Evolutionary conservation across 768 basidiomycete species (phyloP), one percentile per base, ranked within the genome.

Genomic region (Collybia sp.): DNA sequence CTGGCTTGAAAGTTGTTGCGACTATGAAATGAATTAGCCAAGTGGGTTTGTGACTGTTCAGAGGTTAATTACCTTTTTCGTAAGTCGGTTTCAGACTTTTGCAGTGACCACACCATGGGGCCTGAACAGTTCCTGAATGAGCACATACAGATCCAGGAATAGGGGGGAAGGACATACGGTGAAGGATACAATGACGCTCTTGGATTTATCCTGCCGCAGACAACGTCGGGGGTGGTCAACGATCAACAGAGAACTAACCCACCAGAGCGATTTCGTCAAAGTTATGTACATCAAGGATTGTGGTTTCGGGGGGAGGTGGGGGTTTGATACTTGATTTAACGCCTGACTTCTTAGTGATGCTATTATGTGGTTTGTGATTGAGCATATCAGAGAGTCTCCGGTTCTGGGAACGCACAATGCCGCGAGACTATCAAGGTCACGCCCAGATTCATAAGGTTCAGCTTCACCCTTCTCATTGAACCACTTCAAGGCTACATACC

Each of bases 71-170:
- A 85, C 84, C 83, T 62, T 88, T 76, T 62, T 94, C 93, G 58
- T 88, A 93, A 30, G 75, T 73, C 15, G 93, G 93, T 65, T 94
- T 94, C 64, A 96, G 63, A 53, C 50, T 76, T 72, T 97, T 97
- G 79, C 95, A 97, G 73, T 98, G 93, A 25, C 93, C 92, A 54
- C 94, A 94, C 91, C 89, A 86, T 33, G 82, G 80, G 18, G 87
- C 77, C 77, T 79, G 52, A 40, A 39, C 18, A 44, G 40, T 53
- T 45, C 30, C 43, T 31, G 40, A 40, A 41, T 25, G 43, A 47
- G 39, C 49, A 36, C n/a, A 30, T 15, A 42, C 30, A 12, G 20
- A 30, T 9, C 42, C 36, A 33, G 42, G 13, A 34, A 54, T 18
- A 46, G 46, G 43, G 32, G n/a, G 47, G 20, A 19, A 13, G 43